A percentile compares a stretch with the other conserved stretches of the same genome.
These are phyloP conservation scores for Zasmidium cellare DNA, from an alignment of 2,329 filamentous ascomycete genomes.

Conservation along the genomic window DNA sequence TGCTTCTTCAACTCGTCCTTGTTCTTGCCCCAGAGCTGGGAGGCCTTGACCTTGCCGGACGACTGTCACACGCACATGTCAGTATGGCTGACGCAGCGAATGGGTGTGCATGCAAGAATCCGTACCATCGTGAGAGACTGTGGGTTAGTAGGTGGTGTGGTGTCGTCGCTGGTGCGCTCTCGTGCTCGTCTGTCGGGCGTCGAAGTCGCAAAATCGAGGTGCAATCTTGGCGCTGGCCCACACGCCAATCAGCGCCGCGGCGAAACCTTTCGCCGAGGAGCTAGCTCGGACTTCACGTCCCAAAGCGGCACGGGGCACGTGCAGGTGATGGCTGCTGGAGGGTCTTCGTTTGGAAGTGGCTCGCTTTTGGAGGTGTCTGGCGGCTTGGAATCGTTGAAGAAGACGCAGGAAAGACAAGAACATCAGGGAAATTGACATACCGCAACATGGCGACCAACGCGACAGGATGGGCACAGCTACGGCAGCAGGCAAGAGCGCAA, in stretches of 20 bases:
- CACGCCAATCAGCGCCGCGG: not conserved
- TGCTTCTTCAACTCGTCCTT: conserved; percentile 98
- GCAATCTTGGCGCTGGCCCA: not conserved
- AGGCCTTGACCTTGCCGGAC: conserved; percentile 82
- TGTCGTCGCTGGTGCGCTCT: conserved; percentile 15
- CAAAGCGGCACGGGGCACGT: not conserved
- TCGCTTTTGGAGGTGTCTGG: not conserved
- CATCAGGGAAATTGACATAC: not conserved
- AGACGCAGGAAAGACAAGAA: not conserved
- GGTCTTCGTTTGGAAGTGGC: not conserved
- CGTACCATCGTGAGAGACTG: conserved; percentile 33
- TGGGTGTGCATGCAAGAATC: conserved; percentile 1
- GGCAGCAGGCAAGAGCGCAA: conserved; percentile 83
- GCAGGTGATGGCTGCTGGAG: not conserved
- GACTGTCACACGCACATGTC: conserved; percentile 46
- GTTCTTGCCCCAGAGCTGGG: conserved; percentile 97
- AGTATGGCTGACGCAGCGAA: conserved; percentile 12
- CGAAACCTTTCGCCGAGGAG: not conserved
- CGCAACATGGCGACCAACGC: conserved; percentile 48
- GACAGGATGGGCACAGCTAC: conserved; percentile 81
- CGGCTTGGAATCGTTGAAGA: not conserved
- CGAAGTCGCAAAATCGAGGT: not conserved
- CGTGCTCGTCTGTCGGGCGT: not conserved
- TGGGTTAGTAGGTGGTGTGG: conserved; percentile 20
- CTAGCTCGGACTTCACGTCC: not conserved